phyloP scores from a whole-genome alignment of 2,329 filamentous ascomycete genomes.

The Fusarium concolor region DNA sequence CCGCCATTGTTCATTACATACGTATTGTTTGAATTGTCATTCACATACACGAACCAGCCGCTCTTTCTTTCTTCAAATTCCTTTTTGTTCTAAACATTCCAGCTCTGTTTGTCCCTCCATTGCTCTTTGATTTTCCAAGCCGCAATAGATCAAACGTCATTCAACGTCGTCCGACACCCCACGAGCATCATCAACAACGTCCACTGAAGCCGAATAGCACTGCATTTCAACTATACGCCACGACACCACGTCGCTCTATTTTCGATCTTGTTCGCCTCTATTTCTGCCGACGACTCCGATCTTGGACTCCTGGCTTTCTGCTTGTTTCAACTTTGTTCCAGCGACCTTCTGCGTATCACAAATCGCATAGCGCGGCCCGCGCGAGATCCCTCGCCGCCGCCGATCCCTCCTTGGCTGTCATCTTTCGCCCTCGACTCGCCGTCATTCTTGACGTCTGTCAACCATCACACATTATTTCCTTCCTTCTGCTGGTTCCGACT shows the following conservation, averaged over 20 bases:
- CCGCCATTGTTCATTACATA: constrained; percentile 16
- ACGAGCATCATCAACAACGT: constrained; percentile 38
- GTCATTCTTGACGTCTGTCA: constrained; percentile 27
- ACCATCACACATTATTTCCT: constrained; percentile 26
- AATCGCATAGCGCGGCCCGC: constrained; percentile 37
- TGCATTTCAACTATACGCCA: constrained; percentile 11
- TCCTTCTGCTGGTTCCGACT: constrained; percentile 3
- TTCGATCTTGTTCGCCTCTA: constrained; percentile 16
- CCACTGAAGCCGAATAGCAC: constrained; percentile 15
- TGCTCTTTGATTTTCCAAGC: constrained; percentile 1
- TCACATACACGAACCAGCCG: constrained; percentile 13
- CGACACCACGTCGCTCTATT: constrained; percentile 14
- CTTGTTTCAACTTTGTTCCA: constrained; percentile 41
- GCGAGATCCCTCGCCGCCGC: constrained; percentile 35
- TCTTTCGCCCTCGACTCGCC: constrained; percentile 27
- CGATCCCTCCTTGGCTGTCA: constrained; percentile 39
- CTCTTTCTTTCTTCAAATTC: constrained; percentile 24
- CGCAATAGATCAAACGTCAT: constrained; percentile 19
- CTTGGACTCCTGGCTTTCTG: constrained; percentile 22
- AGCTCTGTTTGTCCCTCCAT: background rate
- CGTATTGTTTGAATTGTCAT: constrained; percentile 20
- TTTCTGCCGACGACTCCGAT: constrained; percentile 10
- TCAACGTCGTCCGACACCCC: constrained; percentile 32
- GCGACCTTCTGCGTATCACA: constrained; percentile 32
- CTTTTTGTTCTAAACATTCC: background rate